Evolutionary conservation across 2,329 filamentous ascomycete species (phyloP).

Genomic region (Cladorrhinum sp.): DNA sequence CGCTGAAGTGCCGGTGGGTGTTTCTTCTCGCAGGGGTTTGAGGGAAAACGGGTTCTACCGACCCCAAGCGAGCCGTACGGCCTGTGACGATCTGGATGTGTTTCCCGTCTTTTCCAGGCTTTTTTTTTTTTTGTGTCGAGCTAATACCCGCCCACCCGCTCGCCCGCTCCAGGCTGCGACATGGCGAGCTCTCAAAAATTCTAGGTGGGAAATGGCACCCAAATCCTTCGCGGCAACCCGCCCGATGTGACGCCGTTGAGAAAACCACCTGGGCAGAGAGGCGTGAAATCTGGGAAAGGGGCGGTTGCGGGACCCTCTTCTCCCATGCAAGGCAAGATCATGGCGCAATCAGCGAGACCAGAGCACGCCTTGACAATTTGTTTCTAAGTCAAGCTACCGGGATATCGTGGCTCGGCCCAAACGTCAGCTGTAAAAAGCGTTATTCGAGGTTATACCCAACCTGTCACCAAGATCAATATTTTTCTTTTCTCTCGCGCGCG

Average conservation of each 20-base stretch:
- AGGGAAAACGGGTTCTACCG: not conserved
- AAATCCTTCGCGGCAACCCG: constrained; percentile 12
- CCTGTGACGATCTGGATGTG: not conserved
- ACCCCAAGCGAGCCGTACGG: not conserved
- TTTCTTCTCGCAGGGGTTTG: not conserved
- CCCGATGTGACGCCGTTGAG: constrained; percentile 27
- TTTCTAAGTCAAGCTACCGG: constrained; percentile 3
- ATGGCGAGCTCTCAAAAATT: constrained; percentile 11
- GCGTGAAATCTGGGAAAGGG: too few relatives aligned
- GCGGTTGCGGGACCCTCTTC: not conserved
- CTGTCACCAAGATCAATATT: not conserved
- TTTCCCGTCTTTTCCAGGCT: constrained; percentile 2
- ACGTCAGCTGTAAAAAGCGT: not conserved
- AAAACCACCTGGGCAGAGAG: constrained; percentile 10
- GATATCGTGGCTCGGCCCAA: not conserved
- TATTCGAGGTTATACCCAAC: not conserved
- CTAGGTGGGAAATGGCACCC: constrained; percentile 17
- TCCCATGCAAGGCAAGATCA: constrained; percentile 10
- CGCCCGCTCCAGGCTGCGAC: not conserved
- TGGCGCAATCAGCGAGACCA: constrained; percentile 15
- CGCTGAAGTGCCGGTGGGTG: not conserved
- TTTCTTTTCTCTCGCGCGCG: not conserved
- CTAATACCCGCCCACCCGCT: not conserved
- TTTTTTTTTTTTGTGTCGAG: not conserved
- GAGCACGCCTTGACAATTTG: constrained; percentile 1